Evolutionary conservation across 345 rosid genomes (phyloP), one percentile per base, ranked within the genome.

Genomic region (Lenwebbia sp.): DNA sequence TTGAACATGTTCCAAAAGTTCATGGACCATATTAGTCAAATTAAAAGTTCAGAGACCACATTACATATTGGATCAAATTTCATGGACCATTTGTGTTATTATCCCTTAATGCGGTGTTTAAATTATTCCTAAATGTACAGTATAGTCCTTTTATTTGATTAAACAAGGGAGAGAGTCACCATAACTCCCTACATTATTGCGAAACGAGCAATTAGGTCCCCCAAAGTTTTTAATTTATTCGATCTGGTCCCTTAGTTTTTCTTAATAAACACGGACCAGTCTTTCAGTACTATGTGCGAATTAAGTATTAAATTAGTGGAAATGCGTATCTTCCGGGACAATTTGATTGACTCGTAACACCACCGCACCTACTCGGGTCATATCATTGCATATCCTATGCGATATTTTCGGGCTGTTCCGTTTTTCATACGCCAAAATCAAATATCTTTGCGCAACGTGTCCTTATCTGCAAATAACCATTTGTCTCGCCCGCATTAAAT

Each of bases 161-260:
- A 37, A 15, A 21, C 7, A 1, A 19, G 15, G 23, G 26, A 70
- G 47, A 21, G 23, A 37, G 7, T 19, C 4, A 10, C 47, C 4
- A 5, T 6, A 37, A 37, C 47, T 6, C 1, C 7, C 7, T 19
- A 1, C 1, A 4, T 0, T 23, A 37, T 37, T 2, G 13, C 13
- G 11, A 70, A 0, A 70, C 7, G 3, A 19, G 2, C 23, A 19
- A 70, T 10, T 1, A 1, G 3, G 37, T 37, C 5, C 5, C 2
- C 4, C 52, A 12, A 2, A 8, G 17, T 0, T 8, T 33, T 33
- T 9, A 70, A 70, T 70, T 37, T 37, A 2, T 37, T 70, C 1
- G 2, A 19, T 5, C 26, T 0, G 5, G 2, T 19, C 47, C 13
- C 22, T 5, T 7, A 1, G 37, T 70, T 4, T 19, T 37, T 1